A percentile compares a stretch with the other conserved stretches of the same genome.
phyloP scores from a whole-genome alignment of 148 eudicot species.

The Talinum fruticosum region DNA sequence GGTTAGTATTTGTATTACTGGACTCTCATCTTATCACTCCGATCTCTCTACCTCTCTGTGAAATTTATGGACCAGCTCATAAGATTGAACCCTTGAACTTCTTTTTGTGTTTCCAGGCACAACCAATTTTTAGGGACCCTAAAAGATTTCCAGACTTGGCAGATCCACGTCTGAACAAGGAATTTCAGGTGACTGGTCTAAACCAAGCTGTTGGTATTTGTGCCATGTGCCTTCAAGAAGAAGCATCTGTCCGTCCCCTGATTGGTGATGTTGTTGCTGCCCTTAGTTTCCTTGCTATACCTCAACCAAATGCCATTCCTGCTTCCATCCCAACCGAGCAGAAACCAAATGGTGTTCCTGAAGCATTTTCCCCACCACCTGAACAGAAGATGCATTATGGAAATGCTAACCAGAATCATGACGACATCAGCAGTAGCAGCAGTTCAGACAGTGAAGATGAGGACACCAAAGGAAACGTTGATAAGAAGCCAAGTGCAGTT shows the following conservation, averaged over 20 bases:
- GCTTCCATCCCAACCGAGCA: conserved; percentile 16
- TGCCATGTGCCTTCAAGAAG: conserved; percentile 86
- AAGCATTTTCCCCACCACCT: conserved; percentile 29
- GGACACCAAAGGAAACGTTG: conserved; percentile 12
- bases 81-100: not conserved
- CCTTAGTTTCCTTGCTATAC: conserved; percentile 51
- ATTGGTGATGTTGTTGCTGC: conserved; percentile 65
- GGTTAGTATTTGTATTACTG: conserved; percentile 31
- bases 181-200: conserved; percentile 47
- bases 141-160: conserved; percentile 70
- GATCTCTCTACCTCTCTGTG: not conserved
- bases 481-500: conserved; percentile 4
- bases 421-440: conserved; percentile 17
- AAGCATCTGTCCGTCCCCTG: conserved; percentile 67
- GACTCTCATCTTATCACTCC: not conserved
- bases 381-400: conserved; percentile 39
- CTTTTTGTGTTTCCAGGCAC: conserved; percentile 50
- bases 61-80: not conserved
- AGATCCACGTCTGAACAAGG: conserved; percentile 52
- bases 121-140: conserved; percentile 68
- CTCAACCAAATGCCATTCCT: conserved; percentile 25
- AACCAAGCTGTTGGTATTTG: conserved; percentile 86
- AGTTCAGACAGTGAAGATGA: conserved; percentile 22
- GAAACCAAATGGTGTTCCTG: conserved; percentile 3
- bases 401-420: conserved; percentile 18